A percentile compares a stretch with the other conserved stretches of the same genome.
These are phyloP conservation scores for Talaromyces sp. DNA, from an alignment of 2,329 filamentous ascomycete species.

Conservation along the genomic window DNA sequence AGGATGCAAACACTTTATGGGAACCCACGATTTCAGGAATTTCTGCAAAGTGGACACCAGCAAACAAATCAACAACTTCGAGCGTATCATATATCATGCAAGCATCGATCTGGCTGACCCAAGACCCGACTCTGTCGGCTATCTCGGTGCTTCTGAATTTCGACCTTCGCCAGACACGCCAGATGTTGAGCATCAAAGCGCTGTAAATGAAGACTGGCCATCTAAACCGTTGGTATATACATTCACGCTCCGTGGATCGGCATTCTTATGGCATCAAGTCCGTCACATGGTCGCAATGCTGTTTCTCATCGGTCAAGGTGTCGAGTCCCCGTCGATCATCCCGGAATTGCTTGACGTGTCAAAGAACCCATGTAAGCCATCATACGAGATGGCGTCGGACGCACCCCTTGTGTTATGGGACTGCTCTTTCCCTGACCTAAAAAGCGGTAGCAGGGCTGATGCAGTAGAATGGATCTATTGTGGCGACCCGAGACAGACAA, in stretches of 20 bases:
- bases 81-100: slow-evolving; percentile 70
- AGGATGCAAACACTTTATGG: slow-evolving; percentile 74
- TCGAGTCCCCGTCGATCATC: slow-evolving; percentile 70
- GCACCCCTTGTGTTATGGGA: slow-evolving; percentile 92
- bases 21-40: slow-evolving; percentile 90
- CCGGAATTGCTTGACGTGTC: slow-evolving; percentile 66
- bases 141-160: slow-evolving; percentile 38
- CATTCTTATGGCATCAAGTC: slow-evolving; percentile 98
- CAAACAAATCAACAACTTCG: slow-evolving; percentile 84
- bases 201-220: slow-evolving; percentile 24
- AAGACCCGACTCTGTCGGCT: slow-evolving; percentile 50
- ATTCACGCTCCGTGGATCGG: slow-evolving; percentile 82
- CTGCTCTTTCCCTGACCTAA: slow-evolving; percentile 69
- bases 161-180: not conserved
- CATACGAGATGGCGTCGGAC: slow-evolving; percentile 87
- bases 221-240: slow-evolving; percentile 64
- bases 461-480: slow-evolving; percentile 72
- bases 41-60: slow-evolving; percentile 88
- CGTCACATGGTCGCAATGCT: slow-evolving; percentile 86
- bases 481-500: slow-evolving; percentile 53
- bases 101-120: slow-evolving; percentile 65
- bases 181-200: slow-evolving; percentile 38
- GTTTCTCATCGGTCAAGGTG: slow-evolving; percentile 86
- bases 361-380: slow-evolving; percentile 68
- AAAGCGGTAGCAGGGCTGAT: slow-evolving; percentile 48